Conservation (phyloP, 2,329 filamentous ascomycete species). For the Diaporthe citri region DNA sequence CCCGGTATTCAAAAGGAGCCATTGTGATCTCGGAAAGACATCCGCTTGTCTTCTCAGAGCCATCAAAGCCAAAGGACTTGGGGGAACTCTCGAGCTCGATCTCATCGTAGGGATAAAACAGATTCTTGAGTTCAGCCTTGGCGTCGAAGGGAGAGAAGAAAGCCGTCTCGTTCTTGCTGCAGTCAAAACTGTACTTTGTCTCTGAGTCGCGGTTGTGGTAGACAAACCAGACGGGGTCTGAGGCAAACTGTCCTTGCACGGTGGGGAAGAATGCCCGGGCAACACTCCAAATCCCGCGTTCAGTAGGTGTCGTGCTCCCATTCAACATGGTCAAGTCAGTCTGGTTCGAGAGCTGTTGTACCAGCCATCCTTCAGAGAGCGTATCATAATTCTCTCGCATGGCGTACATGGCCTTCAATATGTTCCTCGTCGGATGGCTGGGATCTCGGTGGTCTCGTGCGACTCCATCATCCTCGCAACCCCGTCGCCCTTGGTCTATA, state of each 20-base stretch:
- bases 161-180: constrained; percentile 57
- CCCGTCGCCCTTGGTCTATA: constrained; percentile 61
- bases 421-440: constrained; percentile 69
- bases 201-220: constrained; percentile 64
- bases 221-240: constrained; percentile 62
- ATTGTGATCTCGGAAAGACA: constrained; percentile 67
- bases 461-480: constrained; percentile 67
- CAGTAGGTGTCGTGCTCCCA: constrained; percentile 52
- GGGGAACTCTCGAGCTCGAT: constrained; percentile 60
- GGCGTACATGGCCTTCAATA: constrained; percentile 72
- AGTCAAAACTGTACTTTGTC: constrained; percentile 69
- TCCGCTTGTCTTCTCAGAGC: constrained; percentile 63
- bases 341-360: constrained; percentile 67
- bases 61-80: constrained; percentile 60
- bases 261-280: constrained; percentile 62
- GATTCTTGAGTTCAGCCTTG: constrained; percentile 70
- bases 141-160: constrained; percentile 69
- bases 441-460: constrained; percentile 73
- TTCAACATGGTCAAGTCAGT: constrained; percentile 48
- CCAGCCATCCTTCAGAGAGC: constrained; percentile 69
- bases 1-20: constrained; percentile 69
- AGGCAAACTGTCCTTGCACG: constrained; percentile 65
- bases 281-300: constrained; percentile 69
- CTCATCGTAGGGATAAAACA: constrained; percentile 74
- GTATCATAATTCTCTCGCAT: constrained; percentile 67